Evolutionary conservation across 1,284 basidiomycete genomes (phyloP), one percentile per base, ranked within the genome.

Genomic region (Cystobasidium sp.): DNA sequence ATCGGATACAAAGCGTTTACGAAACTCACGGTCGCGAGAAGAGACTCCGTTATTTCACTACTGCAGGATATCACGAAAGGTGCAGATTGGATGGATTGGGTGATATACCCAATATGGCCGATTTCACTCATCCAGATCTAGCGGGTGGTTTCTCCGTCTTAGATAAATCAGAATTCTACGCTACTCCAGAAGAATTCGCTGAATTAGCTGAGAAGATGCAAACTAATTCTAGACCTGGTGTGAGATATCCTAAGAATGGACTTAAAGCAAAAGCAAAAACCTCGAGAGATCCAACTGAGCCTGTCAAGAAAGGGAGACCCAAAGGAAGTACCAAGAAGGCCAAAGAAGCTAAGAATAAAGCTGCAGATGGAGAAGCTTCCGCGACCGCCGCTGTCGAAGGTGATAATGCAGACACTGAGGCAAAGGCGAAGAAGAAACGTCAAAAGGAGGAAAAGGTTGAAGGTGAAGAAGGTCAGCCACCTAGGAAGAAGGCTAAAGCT

Each of bases 1-100:
- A 91, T 55, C 86, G 87, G 41, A 86, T 91, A 65, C 85, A 86
- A 18, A 87, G 87, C 61, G 80, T 91, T 37, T 87, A 88, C 84
- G 92, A 93, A 81, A 91, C 87, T 0, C 85, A 86, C 77, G 91
- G 91, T 5, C 87, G 92, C 56, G 90, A 94, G 83, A 88, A 91
- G 44, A 87, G 90, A 20, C 88, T 91, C 81, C 86, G 91, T 76
- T 92, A 91, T 81, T 92, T 88, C 82, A 91, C 90, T 2, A 44
- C 74, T 7, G 64, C 53, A 3, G 79, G 76, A 5, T 80, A 79
- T 74, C 61, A 76, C 31, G 46, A 64, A 39, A 68, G 69, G 52
- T 78, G 76, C 66, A 65, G 18, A 18, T 68, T 61, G 12, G 76
- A 75, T 53, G 68, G 77, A 0, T 64, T 77, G 7, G 58, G 63